phyloP scores from a whole-genome alignment of 768 basidiomycete species.

The Rhodocollybia butyracea region DNA sequence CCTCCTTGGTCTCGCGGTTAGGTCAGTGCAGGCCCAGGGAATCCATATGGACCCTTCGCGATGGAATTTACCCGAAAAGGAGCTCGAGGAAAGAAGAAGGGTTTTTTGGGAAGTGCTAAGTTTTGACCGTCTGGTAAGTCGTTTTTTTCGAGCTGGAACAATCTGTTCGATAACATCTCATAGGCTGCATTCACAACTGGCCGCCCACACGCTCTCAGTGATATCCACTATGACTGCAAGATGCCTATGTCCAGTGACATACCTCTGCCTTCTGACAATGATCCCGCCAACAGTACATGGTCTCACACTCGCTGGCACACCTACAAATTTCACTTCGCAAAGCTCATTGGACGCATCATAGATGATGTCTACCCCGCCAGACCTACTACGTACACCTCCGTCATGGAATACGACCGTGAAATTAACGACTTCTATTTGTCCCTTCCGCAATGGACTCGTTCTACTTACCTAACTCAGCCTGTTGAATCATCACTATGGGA shows the following conservation, averaged over 20 bases:
- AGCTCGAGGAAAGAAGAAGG: constrained; percentile 19
- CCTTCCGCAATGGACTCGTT: constrained; percentile 18
- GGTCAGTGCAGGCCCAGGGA: constrained; percentile 21
- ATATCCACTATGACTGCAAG: constrained; percentile 20
- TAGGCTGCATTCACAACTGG: constrained; percentile 23
- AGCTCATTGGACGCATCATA: constrained; percentile 17
- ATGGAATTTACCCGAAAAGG: constrained; percentile 16
- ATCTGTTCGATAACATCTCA: background rate
- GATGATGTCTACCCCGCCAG: constrained; percentile 17
- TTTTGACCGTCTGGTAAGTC: constrained; percentile 18
- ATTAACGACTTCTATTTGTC: constrained; percentile 18
- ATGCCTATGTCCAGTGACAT: constrained; percentile 22
- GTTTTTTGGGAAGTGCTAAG: constrained; percentile 21
- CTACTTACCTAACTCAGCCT: constrained; percentile 17
- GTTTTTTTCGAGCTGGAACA: background rate
- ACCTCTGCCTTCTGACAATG: constrained; percentile 19
- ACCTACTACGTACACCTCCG: constrained; percentile 16
- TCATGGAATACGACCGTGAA: constrained; percentile 19
- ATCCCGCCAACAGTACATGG: constrained; percentile 11
- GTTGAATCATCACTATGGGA: constrained; percentile 8
- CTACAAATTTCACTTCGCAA: constrained; percentile 20
- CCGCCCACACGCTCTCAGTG: constrained; percentile 17
- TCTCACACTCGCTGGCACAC: constrained; percentile 19
- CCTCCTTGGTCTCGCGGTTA: constrained; percentile 19
- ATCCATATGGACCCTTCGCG: constrained; percentile 21